phyloP scores from a whole-genome alignment of 2,329 filamentous ascomycete species.

The Arthrinium phaeospermum region DNA sequence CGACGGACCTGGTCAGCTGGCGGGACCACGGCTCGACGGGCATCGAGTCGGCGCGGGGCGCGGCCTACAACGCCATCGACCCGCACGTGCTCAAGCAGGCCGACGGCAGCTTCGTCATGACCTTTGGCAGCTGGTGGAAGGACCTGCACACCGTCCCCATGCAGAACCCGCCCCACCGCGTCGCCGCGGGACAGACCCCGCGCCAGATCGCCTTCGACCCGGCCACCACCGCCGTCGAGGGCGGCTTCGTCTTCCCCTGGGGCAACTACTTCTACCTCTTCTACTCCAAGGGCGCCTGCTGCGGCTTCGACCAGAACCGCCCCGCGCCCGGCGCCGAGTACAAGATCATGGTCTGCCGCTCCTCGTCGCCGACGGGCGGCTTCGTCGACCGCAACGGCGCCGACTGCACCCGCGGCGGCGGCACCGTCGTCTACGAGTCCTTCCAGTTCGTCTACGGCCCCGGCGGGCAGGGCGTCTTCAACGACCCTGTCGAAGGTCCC shows the following conservation, averaged over 20 bases:
- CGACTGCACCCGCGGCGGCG: conserved; percentile 60
- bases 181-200: conserved; percentile 35
- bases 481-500: conserved; percentile 53
- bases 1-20: conserved; percentile 61
- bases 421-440: conserved; percentile 61
- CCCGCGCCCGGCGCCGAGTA: conserved; percentile 67
- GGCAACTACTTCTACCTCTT: conserved; percentile 68
- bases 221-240: conserved; percentile 61
- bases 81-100: conserved; percentile 53
- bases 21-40: conserved; percentile 63
- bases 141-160: conserved; percentile 67
- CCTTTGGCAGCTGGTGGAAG: conserved; percentile 73
- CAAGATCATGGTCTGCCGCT: conserved; percentile 69
- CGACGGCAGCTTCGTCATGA: conserved; percentile 52
- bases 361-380: conserved; percentile 52
- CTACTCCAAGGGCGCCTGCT: conserved; percentile 66
- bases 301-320: conserved; percentile 56
- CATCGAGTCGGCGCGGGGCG: conserved; percentile 49
- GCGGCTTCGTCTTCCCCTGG: conserved; percentile 59
- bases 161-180: conserved; percentile 37
- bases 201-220: conserved; percentile 61
- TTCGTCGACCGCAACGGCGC: conserved; percentile 63
- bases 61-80: conserved; percentile 67
- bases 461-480: conserved; percentile 64
- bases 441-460: conserved; percentile 66